phyloP scores from a whole-genome alignment of 768 basidiomycete species.

The Podaxis sp. region DNA sequence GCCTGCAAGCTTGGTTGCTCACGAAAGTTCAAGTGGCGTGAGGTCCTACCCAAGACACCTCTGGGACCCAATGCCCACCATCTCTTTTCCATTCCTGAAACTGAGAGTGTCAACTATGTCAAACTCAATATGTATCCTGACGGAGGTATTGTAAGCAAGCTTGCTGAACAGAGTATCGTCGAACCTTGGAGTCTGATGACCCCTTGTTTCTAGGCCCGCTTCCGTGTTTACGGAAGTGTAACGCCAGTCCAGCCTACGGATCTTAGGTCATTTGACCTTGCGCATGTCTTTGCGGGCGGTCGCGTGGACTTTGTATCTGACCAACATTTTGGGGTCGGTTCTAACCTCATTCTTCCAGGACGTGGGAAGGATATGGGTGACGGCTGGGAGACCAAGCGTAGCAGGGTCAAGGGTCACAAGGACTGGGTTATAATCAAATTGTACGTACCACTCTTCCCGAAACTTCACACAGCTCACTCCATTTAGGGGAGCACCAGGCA shows the following conservation, averaged over 20 bases:
- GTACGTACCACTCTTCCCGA: conserved; percentile 41
- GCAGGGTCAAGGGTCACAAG: conserved; percentile 72
- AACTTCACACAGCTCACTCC: conserved; percentile 4
- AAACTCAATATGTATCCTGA: conserved; percentile 97
- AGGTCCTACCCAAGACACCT: conserved; percentile 71
- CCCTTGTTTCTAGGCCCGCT: conserved; percentile 65
- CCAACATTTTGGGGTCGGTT: conserved; percentile 92
- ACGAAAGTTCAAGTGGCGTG: conserved; percentile 61
- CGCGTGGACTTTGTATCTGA: conserved; percentile 83
- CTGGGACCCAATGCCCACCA: conserved; percentile 88
- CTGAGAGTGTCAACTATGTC: conserved; percentile 64
- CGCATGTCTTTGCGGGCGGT: conserved; percentile 88
- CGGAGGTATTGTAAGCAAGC: conserved; percentile 81
- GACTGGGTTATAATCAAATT: conserved; percentile 92
- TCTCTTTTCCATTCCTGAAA: conserved; percentile 71
- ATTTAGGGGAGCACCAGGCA: conserved; percentile 68
- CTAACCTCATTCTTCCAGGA: conserved; percentile 89
- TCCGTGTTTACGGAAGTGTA: conserved; percentile 87
- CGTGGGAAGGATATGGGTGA: conserved; percentile 95
- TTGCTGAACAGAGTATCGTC: conserved; percentile 3
- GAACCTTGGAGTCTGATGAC: conserved; percentile 10
- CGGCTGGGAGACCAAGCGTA: conserved; percentile 98
- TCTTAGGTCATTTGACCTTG: conserved; percentile 68
- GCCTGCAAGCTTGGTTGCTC: conserved; percentile 7
- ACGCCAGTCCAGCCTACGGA: conserved; percentile 56